Evolutionary conservation across 164 flowering plant genomes (phyloP).

Genomic region (Dillenia turbinata): DNA sequence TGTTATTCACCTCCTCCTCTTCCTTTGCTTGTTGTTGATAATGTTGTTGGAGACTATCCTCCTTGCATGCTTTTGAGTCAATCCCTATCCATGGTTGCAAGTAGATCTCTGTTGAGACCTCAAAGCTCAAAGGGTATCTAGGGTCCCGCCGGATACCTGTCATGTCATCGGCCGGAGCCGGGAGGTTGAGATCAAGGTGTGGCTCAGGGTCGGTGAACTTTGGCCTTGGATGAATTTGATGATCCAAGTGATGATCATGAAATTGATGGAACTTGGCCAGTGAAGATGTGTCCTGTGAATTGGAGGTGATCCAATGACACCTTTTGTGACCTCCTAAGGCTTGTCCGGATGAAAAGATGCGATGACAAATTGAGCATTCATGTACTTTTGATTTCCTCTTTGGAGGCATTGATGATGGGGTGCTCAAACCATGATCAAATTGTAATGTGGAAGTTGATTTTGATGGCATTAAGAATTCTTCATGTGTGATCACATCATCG

Average conservation of each 20-base stretch:
- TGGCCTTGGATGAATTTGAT: slow-evolving; percentile 17
- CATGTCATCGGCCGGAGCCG: slow-evolving; percentile 37
- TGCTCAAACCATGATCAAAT: slow-evolving; percentile 17
- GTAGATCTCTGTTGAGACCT: slow-evolving; percentile 43
- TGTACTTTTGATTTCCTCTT: slow-evolving; percentile 74
- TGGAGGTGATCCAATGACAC: slow-evolving; percentile 93
- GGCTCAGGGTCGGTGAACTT: slow-evolving; percentile 24
- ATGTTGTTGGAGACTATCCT: slow-evolving; percentile 4
- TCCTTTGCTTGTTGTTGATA: neutral
- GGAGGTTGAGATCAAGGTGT: slow-evolving; percentile 67
- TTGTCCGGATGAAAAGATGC: slow-evolving; percentile 80
- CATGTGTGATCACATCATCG: slow-evolving; percentile 52
- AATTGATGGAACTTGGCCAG: slow-evolving; percentile 30
- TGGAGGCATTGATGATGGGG: slow-evolving; percentile 14
- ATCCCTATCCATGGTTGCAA: slow-evolving; percentile 44
- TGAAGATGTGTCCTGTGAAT: slow-evolving; percentile 36
- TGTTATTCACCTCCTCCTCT: neutral
- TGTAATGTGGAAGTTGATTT: slow-evolving; percentile 21
- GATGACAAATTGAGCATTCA: slow-evolving; percentile 82
- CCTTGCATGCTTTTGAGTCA: slow-evolving; percentile 7
- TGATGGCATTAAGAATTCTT: slow-evolving; percentile 31
- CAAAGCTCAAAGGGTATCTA: slow-evolving; percentile 25
- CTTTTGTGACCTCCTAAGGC: slow-evolving; percentile 96
- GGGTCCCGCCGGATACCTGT: slow-evolving; percentile 17
- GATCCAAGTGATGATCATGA: slow-evolving; percentile 13